A percentile compares a stretch with the other conserved stretches of the same genome.
Conservation (phyloP, 768 basidiomycete genomes). For the Mycena galericulata region DNA sequence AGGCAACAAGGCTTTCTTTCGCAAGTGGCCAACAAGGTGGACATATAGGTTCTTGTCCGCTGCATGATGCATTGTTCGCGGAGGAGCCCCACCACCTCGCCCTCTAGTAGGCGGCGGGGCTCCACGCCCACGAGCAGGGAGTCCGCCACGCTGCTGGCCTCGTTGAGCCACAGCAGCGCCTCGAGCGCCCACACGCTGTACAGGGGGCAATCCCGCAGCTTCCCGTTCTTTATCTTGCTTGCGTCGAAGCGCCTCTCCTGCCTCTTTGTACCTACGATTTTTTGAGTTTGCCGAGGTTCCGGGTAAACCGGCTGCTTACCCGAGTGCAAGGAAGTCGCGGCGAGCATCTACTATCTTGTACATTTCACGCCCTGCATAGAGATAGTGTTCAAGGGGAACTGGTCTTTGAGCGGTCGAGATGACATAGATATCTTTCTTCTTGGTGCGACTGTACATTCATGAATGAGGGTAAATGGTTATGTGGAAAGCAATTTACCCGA, state of each 20-base stretch:
- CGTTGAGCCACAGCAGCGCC: constrained; percentile 70
- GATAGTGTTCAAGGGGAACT: constrained; percentile 95
- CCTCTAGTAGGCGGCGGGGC: constrained; percentile 52
- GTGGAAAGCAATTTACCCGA: constrained; percentile 74
- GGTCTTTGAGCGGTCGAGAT: constrained; percentile 97
- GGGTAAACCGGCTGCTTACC: constrained; percentile 56
- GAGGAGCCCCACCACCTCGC: constrained; percentile 58
- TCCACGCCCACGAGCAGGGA: constrained; percentile 53
- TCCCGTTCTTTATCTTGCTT: constrained; percentile 99
- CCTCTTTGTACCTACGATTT: constrained; percentile 82
- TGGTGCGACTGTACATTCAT: constrained; percentile 79
- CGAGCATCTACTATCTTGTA: constrained; percentile 93
- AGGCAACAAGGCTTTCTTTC: constrained; percentile 88
- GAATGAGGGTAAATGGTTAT: constrained; percentile 5
- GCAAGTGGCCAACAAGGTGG: constrained; percentile 87
- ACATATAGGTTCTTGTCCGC: constrained; percentile 94
- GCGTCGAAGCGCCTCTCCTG: constrained; percentile 86
- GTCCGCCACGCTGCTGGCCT: constrained; percentile 66
- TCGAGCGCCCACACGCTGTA: constrained; percentile 86
- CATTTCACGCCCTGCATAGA: constrained; percentile 93
- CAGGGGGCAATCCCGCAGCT: constrained; percentile 90
- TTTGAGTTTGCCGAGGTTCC: constrained; percentile 15
- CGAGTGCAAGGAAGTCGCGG: constrained; percentile 77
- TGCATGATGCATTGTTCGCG: constrained; percentile 72
- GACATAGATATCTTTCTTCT: constrained; percentile 99